Evolutionary conservation across 2,329 filamentous ascomycete species (phyloP).

Genomic region (Neofusicoccum umdonicola): DNA sequence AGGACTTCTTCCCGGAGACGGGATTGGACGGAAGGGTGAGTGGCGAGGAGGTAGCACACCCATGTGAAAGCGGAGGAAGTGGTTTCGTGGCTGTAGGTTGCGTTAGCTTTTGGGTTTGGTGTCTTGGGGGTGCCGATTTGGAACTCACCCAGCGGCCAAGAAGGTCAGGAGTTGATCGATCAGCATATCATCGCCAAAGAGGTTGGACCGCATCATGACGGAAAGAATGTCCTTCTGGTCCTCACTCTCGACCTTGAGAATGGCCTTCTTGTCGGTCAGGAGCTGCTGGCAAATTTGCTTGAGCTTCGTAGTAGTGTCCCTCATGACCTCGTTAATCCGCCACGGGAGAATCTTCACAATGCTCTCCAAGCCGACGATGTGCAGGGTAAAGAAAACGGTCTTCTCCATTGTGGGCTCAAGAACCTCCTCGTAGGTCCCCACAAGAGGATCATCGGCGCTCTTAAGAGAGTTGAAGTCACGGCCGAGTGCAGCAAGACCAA

Average conservation of each 20-base stretch:
- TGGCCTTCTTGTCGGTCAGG: slow-evolving; percentile 47
- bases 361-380: slow-evolving; percentile 37
- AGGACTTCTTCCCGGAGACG: slow-evolving; percentile 68
- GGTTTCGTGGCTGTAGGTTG: slow-evolving; percentile 62
- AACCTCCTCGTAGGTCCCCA: slow-evolving; percentile 44
- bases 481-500: slow-evolving; percentile 46
- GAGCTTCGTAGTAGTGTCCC: slow-evolving; percentile 35
- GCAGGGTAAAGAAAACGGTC: slow-evolving; percentile 42
- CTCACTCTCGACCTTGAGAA: slow-evolving; percentile 34
- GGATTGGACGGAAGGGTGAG: slow-evolving; percentile 62
- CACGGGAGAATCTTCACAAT: slow-evolving; percentile 46
- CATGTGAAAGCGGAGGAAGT: slow-evolving; percentile 75
- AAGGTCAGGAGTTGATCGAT: slow-evolving; percentile 58
- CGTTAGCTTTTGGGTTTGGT: background rate
- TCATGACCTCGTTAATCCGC: slow-evolving; percentile 46
- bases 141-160: slow-evolving; percentile 52
- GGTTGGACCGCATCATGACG: slow-evolving; percentile 51
- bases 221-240: slow-evolving; percentile 45
- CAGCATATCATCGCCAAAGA: slow-evolving; percentile 53
- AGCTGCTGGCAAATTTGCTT: slow-evolving; percentile 46
- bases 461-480: slow-evolving; percentile 43
- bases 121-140: background rate
- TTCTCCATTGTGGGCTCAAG: slow-evolving; percentile 49
- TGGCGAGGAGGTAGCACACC: slow-evolving; percentile 68
- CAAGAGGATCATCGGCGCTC: slow-evolving; percentile 42